Conservation (phyloP, 306 rosid genomes). For the Malus domestica region ASM211411v1 NC_041793.1:89001-89500, state of each 20-base stretch:
- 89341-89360: background rate
- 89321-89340: background rate
- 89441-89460: background rate
- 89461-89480: background rate
- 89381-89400: background rate
- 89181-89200: background rate
- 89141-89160: background rate
- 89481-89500: background rate
- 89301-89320: background rate
- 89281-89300: background rate
- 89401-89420: background rate
- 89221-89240: background rate
- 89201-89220: background rate
- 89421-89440: background rate
- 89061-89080: conserved; percentile 54
- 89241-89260: background rate
- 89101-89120: conserved; percentile 53
- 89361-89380: background rate
- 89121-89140: conserved; percentile 52
- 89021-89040: conserved; percentile 60
- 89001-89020: conserved; percentile 67
- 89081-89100: conserved; percentile 54
- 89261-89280: background rate
- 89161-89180: background rate
- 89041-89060: conserved; percentile 73